phyloP scores from a whole-genome alignment of 2,329 filamentous ascomycete genomes.

The Ophiocordyceps camponoti-rufipedis region DNA sequence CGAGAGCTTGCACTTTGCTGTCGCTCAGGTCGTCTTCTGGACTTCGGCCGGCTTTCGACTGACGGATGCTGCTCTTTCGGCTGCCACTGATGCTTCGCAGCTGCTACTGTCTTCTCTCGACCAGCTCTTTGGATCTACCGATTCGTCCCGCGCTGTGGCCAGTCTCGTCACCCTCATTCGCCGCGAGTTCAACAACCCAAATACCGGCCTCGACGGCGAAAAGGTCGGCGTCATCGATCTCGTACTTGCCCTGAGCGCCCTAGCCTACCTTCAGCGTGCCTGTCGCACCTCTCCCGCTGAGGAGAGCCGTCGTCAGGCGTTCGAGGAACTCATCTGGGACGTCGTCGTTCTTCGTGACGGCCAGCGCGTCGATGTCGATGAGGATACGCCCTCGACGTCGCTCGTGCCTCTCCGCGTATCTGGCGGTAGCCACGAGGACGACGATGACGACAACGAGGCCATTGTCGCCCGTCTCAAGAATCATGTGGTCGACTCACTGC shows the following conservation, averaged over 20 bases:
- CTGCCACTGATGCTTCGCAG: slow-evolving; percentile 37
- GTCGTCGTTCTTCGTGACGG: slow-evolving; percentile 44
- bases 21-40: slow-evolving; percentile 41
- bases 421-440: neutral
- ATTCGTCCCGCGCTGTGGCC: slow-evolving; percentile 48
- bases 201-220: slow-evolving; percentile 39
- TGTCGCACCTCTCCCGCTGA: slow-evolving; percentile 32
- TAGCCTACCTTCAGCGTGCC: slow-evolving; percentile 42
- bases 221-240: slow-evolving; percentile 41
- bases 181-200: slow-evolving; percentile 44
- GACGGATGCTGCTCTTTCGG: slow-evolving; percentile 33
- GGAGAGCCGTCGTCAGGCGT: slow-evolving; percentile 24
- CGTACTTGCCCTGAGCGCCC: slow-evolving; percentile 38
- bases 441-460: slow-evolving; percentile 21
- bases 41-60: slow-evolving; percentile 42
- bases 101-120: slow-evolving; percentile 40
- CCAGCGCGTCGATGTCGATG: slow-evolving; percentile 32
- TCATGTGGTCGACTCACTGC: slow-evolving; percentile 35
- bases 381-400: slow-evolving; percentile 12
- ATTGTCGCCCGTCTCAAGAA: slow-evolving; percentile 25
- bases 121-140: slow-evolving; percentile 49
- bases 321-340: slow-evolving; percentile 46
- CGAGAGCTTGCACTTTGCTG: slow-evolving; percentile 35
- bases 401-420: neutral
- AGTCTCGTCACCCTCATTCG: slow-evolving; percentile 47